Evolutionary conservation across 73 alveolate species (phyloP), one percentile per base, ranked within the genome.

Genomic region (Loxodes magnus): DNA sequence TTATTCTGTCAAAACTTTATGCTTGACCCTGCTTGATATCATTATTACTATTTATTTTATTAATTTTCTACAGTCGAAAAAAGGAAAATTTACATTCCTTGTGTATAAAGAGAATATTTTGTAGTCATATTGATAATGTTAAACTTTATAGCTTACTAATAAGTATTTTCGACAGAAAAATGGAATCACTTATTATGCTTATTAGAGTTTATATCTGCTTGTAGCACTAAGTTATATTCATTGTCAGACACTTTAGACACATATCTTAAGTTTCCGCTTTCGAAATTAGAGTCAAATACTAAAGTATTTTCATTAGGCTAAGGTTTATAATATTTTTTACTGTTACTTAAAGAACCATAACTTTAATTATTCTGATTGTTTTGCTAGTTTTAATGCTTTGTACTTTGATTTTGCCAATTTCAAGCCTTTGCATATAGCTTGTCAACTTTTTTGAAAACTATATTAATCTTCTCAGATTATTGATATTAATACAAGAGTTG

Each of bases 21-120:
- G 3, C 54, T 37, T 10, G 39, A 25, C 26, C 90, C 73, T 2
- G 61, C 79, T 26, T 83, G 41, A 33, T 17, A 43, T 78, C 90
- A 75, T 14, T 79, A 73, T n/a, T 37, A 33, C n/a, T n/a, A n/a
- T 16, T 54, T 71, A 16, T 69, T 64, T 21, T 75, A 73, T 24
- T 67, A 42, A 14, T 48, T 43, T 35, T 37, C 34, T 26, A 17
- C 39, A 48, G 56, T 83, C 0, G 83, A 68, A 41, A 50, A 46
- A 1, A 19, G 14, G 0, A 46, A 20, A 51, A 43, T 27, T 64
- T 15, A 35, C 77, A 43, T 69, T 12, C 77, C 83, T 34, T 66
- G 35, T 48, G 36, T 36, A 24, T 46, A 69, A 10, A 69, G 64
- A 19, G 62, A 28, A 5, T 30, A 38, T 10, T 29, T 31, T 33